A percentile compares a stretch with the other conserved stretches of the same genome.
These are phyloP conservation scores for Fusarium anguioides DNA, from an alignment of 2,329 filamentous ascomycete species.

Conservation along the genomic window DNA sequence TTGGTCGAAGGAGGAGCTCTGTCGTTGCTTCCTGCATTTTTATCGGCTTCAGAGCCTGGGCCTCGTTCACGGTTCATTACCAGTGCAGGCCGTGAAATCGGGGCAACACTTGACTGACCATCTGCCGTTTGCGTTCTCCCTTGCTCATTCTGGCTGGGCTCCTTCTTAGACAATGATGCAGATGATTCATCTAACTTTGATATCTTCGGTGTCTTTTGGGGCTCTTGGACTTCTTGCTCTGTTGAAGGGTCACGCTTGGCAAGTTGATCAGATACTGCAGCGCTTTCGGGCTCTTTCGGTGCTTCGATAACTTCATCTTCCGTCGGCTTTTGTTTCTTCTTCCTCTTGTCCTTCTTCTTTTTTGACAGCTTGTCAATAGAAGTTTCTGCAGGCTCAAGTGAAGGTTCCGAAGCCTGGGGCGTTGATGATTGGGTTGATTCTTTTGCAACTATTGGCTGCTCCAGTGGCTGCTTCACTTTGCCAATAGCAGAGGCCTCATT, in stretches of 20 bases:
- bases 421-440: neutral
- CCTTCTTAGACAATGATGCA: neutral
- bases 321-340: slow-evolving; percentile 42
- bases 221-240: neutral
- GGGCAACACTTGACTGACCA: neutral
- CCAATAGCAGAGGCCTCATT: neutral
- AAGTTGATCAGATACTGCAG: neutral
- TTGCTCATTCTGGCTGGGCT: slow-evolving; percentile 17
- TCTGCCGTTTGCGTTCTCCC: slow-evolving; percentile 19
- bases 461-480: neutral
- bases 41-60: neutral
- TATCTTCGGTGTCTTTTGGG: neutral
- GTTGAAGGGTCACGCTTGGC: neutral
- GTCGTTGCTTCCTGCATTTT: neutral
- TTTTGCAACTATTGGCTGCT: neutral
- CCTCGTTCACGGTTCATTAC: neutral
- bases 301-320: slow-evolving; percentile 1
- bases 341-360: slow-evolving; percentile 51
- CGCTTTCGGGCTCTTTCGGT: neutral
- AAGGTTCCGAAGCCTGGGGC: neutral
- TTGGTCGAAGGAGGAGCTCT: neutral
- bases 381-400: neutral
- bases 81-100: neutral
- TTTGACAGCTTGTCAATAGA: slow-evolving; percentile 24
- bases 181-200: neutral